Base-by-base conservation (phyloP, 73 alveolate genomes). In the Strombidium stylifer region DNA sequence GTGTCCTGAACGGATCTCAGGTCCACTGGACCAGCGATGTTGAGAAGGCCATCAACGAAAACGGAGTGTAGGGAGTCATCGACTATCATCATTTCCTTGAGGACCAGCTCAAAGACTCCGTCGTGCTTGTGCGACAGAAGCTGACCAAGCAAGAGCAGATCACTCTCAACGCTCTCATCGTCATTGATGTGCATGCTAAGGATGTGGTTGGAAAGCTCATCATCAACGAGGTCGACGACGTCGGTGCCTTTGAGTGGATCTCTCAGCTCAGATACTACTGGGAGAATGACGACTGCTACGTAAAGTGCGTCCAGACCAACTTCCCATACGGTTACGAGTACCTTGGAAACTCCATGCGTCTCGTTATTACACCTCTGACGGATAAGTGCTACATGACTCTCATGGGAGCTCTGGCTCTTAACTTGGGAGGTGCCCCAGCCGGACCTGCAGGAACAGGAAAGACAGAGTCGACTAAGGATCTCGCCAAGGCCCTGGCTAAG, bases 391-490 rank as follows among this genome's bases (percentile, higher is more conserved):
- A 96, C 70, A 91, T 93, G 95, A 96, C 98, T 6, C 81, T 93
- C 16, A 96, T 96, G 99, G 99, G 99, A 25, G 99, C 99, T 3
- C 82, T 96, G 28, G 79, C 92, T 54, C 93, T 96, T 10, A 93
- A 93, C 71, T 49, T 93, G 69, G 99, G 99, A 32, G 98, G 99
- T 15, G 99, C 99, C 36, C 98, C 98, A 10, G 99, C 98, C 19
- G 99, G 99, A n/a, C 99, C 98, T 0, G 98, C 99, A 15, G 99
- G 99, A 46, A 95, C 99, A 8, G 99, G 99, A 3, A 95, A 95
- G 86, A 95, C 99, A 0, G 99, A 95, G 62, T 89, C 98, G 16
- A 92, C 96, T 51, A 94, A 94, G 62, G 99, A 94, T 84, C 84
- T 94, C 51, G 98, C 99, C 19, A 92, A 93, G 57, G 96, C 97